These are phyloP conservation scores for Blastosporella zonata DNA, from an alignment of 1,284 basidiomycete species.

Conservation along the genomic window DNA sequence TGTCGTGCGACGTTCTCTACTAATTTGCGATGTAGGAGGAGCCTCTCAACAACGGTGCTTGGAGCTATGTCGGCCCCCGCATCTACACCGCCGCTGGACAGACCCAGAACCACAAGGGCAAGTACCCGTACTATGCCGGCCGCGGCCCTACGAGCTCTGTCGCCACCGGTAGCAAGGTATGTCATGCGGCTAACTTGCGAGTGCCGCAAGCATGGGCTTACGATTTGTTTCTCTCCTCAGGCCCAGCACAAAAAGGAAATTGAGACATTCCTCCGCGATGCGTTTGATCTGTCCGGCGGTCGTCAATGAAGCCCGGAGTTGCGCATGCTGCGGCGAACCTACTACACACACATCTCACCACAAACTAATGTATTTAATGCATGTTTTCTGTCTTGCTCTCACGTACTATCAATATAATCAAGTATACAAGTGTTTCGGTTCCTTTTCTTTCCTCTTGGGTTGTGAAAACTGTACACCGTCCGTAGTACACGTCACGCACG, in stretches of 20 bases:
- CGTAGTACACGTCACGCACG: too few relatives aligned
- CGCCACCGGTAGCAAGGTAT: slow-evolving; percentile 85
- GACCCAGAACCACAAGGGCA: slow-evolving; percentile 88
- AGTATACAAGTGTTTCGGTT: too few relatives aligned
- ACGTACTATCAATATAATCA: too few relatives aligned
- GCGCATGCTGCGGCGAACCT: too few relatives aligned
- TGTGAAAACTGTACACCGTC: too few relatives aligned
- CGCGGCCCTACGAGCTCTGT: slow-evolving; percentile 87
- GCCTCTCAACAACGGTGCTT: slow-evolving; percentile 91
- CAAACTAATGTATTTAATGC: too few relatives aligned
- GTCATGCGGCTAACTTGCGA: slow-evolving; percentile 15
- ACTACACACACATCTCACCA: too few relatives aligned
- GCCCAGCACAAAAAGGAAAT: slow-evolving; percentile 83
- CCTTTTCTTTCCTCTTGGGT: too few relatives aligned
- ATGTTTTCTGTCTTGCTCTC: too few relatives aligned
- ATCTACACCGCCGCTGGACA: slow-evolving; percentile 81
- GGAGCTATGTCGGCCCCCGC: slow-evolving; percentile 90
- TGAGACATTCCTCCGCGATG: slow-evolving; percentile 62
- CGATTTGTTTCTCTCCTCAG: slow-evolving; percentile 34
- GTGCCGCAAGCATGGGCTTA: neutral
- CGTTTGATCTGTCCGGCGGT: slow-evolving; percentile 41
- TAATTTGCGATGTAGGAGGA: slow-evolving; percentile 55
- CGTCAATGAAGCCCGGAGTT: neutral
- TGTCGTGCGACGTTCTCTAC: neutral
- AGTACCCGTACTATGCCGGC: slow-evolving; percentile 85